phyloP scores from a whole-genome alignment of 805 yeast species.

The Candida railenensis region DNA sequence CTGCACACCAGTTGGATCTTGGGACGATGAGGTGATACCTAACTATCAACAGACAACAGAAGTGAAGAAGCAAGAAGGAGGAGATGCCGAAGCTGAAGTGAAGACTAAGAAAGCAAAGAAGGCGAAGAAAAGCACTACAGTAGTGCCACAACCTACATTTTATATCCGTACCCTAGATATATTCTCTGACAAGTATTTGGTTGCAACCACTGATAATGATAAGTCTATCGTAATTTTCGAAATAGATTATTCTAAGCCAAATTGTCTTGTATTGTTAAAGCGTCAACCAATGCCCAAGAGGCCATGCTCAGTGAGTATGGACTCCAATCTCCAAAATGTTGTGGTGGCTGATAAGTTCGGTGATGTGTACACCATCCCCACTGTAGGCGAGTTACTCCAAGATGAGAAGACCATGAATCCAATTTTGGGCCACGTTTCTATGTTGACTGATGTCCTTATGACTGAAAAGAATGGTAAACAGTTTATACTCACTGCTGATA shows the following conservation, averaged over 20 bases:
- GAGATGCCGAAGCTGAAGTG: constrained; percentile 29
- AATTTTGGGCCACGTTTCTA: constrained; percentile 91
- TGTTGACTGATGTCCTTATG: constrained; percentile 77
- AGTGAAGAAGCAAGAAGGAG: constrained; percentile 48
- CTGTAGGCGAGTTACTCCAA: constrained; percentile 35
- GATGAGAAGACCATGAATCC: constrained; percentile 55
- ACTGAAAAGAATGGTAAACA: constrained; percentile 39
- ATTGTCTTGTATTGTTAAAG: constrained; percentile 52
- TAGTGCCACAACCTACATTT: constrained; percentile 55
- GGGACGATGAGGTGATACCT: constrained; percentile 53
- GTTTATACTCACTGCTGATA: constrained; percentile 75
- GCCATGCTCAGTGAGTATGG: constrained; percentile 77
- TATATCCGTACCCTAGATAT: constrained; percentile 65
- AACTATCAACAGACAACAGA: constrained; percentile 39
- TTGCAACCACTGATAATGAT: constrained; percentile 78
- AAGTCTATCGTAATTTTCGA: constrained; percentile 71
- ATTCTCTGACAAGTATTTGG: constrained; percentile 48
- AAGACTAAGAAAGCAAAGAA: constrained; percentile 17
- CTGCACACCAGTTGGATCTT: constrained; percentile 50
- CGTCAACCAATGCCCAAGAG: constrained; percentile 86
- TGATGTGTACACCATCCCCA: constrained; percentile 72
- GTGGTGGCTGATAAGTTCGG: constrained; percentile 94
- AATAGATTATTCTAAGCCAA: constrained; percentile 30
- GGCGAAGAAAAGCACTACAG: constrained; percentile 25
- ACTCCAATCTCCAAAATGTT: constrained; percentile 49